These are phyloP conservation scores for Cercospora zeina DNA, from an alignment of 2,329 filamentous ascomycete species.

Conservation along the genomic window DNA sequence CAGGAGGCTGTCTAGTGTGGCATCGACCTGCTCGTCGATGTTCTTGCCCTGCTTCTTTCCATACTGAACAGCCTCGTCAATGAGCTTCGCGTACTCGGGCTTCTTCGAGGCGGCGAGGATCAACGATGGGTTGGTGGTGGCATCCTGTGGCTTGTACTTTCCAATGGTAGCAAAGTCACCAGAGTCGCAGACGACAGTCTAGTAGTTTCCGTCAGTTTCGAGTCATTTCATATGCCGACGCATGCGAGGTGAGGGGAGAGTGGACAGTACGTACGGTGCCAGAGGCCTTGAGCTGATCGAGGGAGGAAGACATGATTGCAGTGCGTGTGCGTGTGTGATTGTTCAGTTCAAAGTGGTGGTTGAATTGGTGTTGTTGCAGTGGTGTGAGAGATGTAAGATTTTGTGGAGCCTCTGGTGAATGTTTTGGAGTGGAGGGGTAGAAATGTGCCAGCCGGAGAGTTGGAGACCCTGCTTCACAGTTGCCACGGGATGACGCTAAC, in stretches of 20 bases:
- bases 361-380: conserved; percentile 5
- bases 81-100: conserved; percentile 35
- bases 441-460: too few relatives aligned
- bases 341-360: neutral
- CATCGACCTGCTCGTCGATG: conserved; percentile 81
- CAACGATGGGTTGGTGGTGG: conserved; percentile 98
- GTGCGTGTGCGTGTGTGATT: conserved; percentile 9
- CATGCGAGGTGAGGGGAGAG: neutral
- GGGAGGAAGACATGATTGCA: conserved; percentile 73
- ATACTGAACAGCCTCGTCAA: conserved; percentile 60
- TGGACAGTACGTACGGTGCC: conserved; percentile 75
- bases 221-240: conserved; percentile 27
- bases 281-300: conserved; percentile 94
- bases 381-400: conserved; percentile 4
- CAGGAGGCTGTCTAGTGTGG: conserved; percentile 86
- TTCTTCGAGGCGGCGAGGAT: conserved; percentile 94
- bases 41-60: conserved; percentile 72
- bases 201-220: conserved; percentile 30
- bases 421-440: conserved; percentile 6
- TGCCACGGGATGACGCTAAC: conserved; percentile 13
- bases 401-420: conserved; percentile 11
- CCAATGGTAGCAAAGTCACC: conserved; percentile 83
- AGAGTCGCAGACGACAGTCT: conserved; percentile 97
- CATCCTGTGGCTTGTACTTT: conserved; percentile 99
- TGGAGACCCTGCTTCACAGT: conserved; percentile 3